phyloP scores from a whole-genome alignment of 2,329 filamentous ascomycete species.

The Sarocladiaceae sp. region DNA sequence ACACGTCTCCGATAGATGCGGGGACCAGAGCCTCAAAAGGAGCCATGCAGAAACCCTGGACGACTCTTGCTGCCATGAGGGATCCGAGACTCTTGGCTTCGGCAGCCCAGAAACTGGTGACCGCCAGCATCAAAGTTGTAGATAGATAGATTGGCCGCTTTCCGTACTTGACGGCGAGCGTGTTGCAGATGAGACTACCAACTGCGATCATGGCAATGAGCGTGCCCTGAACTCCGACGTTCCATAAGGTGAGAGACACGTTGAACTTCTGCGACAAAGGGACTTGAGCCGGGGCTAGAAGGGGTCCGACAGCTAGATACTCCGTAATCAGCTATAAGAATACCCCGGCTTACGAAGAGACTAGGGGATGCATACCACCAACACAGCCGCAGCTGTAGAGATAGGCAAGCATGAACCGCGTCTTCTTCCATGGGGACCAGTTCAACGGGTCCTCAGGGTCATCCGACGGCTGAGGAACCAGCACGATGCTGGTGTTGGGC shows the following conservation, averaged over 20 bases:
- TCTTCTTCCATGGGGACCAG: slow-evolving; percentile 14
- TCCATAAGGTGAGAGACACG: slow-evolving; percentile 18
- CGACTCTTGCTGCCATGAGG: slow-evolving; percentile 24
- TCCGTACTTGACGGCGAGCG: slow-evolving; percentile 29
- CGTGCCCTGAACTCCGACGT: slow-evolving; percentile 27
- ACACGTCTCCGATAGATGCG: slow-evolving; percentile 34
- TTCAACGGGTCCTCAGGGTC: slow-evolving; percentile 23
- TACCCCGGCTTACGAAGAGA: no score
- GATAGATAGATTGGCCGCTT: slow-evolving; percentile 29
- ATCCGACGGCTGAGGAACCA: slow-evolving; percentile 17
- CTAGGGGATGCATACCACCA: slow-evolving; percentile 32
- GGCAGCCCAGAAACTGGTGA: slow-evolving; percentile 27
- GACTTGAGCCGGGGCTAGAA: slow-evolving; percentile 29
- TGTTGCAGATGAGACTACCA: slow-evolving; percentile 28
- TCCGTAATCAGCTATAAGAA: slow-evolving; percentile 10
- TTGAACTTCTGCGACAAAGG: slow-evolving; percentile 25
- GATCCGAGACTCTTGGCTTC: slow-evolving; percentile 23
- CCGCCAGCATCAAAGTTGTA: slow-evolving; percentile 26
- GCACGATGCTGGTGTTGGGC: slow-evolving; percentile 16
- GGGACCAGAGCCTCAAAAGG: slow-evolving; percentile 32
- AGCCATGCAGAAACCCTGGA: slow-evolving; percentile 30
- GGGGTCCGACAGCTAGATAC: slow-evolving; percentile 27
- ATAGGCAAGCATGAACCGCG: slow-evolving; percentile 28
- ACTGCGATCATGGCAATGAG: slow-evolving; percentile 27
- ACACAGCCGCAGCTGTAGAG: slow-evolving; percentile 33